These are phyloP conservation scores for Bryum argenteum DNA, from an alignment of 225 moss, liverwort and hornwort species.

Conservation along the genomic window DNA sequence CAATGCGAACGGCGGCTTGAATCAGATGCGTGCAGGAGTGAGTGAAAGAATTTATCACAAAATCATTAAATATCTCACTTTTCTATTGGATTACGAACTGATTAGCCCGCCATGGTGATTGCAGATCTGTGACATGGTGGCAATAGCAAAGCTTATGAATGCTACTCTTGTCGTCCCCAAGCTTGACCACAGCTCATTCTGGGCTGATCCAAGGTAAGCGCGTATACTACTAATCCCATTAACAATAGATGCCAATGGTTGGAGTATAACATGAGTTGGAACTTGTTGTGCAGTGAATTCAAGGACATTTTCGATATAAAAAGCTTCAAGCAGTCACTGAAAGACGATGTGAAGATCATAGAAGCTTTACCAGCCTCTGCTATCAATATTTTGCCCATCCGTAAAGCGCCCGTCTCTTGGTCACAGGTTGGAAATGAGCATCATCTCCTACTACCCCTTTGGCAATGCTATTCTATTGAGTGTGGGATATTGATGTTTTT, in stretches of 20 bases:
- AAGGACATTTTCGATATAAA: slow-evolving; percentile 87
- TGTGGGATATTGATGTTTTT: not conserved
- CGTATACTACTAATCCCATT: not conserved
- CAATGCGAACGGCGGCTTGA: slow-evolving; percentile 92
- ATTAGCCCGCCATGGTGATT: not conserved
- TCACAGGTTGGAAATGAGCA: slow-evolving; percentile 87
- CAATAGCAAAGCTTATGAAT: slow-evolving; percentile 89
- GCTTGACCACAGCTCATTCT: slow-evolving; percentile 97
- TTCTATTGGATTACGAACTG: not conserved
- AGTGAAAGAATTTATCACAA: slow-evolving; percentile 26
- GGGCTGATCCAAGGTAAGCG: slow-evolving; percentile 90
- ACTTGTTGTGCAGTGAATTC: slow-evolving; percentile 68
- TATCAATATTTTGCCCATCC: slow-evolving; percentile 51
- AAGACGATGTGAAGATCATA: slow-evolving; percentile 72
- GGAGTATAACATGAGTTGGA: not conserved
- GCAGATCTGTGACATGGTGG: slow-evolving; percentile 75
- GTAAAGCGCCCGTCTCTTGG: slow-evolving; percentile 88
- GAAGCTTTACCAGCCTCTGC: slow-evolving; percentile 68
- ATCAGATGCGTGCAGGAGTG: slow-evolving; percentile 97
- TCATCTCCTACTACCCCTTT: not conserved
- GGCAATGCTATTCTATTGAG: not conserved
- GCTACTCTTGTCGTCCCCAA: slow-evolving; percentile 90
- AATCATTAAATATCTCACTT: not conserved
- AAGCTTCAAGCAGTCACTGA: slow-evolving; percentile 68
- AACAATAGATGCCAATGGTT: not conserved